Percentiles rank a stretch among this genome's conserved stretches.
Conservation (phyloP, 139 green algal genomes). For the Raphidocelis subcapitata region DNA sequence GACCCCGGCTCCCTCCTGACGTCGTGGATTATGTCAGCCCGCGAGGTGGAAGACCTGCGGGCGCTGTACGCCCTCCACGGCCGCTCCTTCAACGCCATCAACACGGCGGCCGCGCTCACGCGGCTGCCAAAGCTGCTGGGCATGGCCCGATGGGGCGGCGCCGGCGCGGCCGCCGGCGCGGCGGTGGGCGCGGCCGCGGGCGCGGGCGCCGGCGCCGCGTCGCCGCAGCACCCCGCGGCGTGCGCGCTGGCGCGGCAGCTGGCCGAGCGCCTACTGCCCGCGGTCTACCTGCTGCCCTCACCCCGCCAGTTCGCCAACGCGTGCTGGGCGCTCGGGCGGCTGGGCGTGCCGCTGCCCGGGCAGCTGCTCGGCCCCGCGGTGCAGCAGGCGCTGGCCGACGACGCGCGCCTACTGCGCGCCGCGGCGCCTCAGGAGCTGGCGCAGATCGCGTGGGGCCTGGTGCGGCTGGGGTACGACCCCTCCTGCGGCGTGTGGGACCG, state of each 20-base stretch:
- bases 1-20: constrained; percentile 11
- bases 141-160: too few species aligned
- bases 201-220: too few species aligned
- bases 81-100: constrained; percentile 28
- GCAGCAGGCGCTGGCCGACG: constrained; percentile 6
- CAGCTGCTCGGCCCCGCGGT: constrained; percentile 7
- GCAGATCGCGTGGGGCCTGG: constrained; percentile 43
- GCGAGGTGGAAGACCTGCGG: constrained; percentile 10
- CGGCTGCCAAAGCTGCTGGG: constrained; percentile 22
- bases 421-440: constrained; percentile 53
- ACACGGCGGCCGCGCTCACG: constrained; percentile 34
- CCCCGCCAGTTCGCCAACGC: constrained; percentile 44
- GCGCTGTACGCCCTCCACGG: constrained; percentile 15
- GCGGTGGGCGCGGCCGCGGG: too few species aligned
- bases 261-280: constrained; percentile 1
- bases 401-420: background rate
- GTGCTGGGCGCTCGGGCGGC: constrained; percentile 32
- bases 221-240: too few species aligned
- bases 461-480: constrained; percentile 26
- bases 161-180: too few species aligned
- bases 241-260: constrained; percentile 15
- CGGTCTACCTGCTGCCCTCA: background rate
- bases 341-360: background rate
- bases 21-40: constrained; percentile 7
- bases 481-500: constrained; percentile 4